phyloP scores from a whole-genome alignment of 1,284 basidiomycete species.

The Ganoderma lingzhi region DNA sequence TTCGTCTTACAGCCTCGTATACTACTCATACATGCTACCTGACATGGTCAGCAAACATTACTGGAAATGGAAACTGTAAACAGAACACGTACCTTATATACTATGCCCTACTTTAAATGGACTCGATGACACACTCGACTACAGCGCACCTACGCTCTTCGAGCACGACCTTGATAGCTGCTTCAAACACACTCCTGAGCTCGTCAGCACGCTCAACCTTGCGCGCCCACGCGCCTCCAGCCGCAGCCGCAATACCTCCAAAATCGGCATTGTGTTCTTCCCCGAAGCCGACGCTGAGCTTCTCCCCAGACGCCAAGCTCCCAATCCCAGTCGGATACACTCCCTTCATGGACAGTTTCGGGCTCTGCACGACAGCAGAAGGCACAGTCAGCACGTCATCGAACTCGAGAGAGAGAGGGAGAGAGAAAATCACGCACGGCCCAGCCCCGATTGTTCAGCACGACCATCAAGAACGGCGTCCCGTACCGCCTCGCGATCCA shows the following conservation, averaged over 20 bases:
- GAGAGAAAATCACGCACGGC: conserved; percentile 46
- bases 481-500: conserved; percentile 74
- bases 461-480: conserved; percentile 71
- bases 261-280: conserved; percentile 66
- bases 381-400: conserved; percentile 13
- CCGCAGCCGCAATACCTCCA: conserved; percentile 66
- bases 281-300: conserved; percentile 71
- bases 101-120: too few species aligned
- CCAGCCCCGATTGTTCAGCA: conserved; percentile 80
- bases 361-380: conserved; percentile 49
- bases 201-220: conserved; percentile 50
- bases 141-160: conserved; percentile 69
- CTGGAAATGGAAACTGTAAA: neutral
- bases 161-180: conserved; percentile 63
- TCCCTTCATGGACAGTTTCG: conserved; percentile 68
- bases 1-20: neutral
- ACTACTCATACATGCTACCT: neutral
- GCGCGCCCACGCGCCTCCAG: conserved; percentile 69
- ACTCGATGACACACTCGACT: conserved; percentile 59
- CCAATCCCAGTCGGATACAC: conserved; percentile 69
- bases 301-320: conserved; percentile 51
- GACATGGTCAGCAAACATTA: neutral
- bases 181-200: conserved; percentile 51
- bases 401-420: too few species aligned
- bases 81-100: neutral